Base-by-base conservation (phyloP, 352 stramenopile genomes). In the Phytophthora pinifolia region DNA sequence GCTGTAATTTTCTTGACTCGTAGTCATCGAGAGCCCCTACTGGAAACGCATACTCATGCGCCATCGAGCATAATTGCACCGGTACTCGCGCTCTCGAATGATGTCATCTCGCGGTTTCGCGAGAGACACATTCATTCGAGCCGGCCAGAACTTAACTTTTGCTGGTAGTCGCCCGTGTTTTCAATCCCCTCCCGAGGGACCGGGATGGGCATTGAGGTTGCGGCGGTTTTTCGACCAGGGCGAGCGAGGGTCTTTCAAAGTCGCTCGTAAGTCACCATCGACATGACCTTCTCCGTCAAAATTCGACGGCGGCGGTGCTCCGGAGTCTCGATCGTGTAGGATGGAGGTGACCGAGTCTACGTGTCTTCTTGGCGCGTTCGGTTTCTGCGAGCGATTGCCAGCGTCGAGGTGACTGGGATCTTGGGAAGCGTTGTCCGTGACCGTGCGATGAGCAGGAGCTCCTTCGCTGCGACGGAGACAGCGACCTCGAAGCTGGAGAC, bases 121-220 rank as follows among this genome's bases (percentile, higher is more conserved):
- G 13, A 67, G 31, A 2, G 46, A 51, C 41, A 67, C 29, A 25
- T 60, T 50, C 10, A 46, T 45, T 29, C 64, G 59, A 4, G 54
- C 54, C 10, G 64, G 36, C 59, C 59, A 67, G 22, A 67, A 67
- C 30, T 67, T 35, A n/a, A 67, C n/a, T 64, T 63, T 20, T 62
- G 53, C 22, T 60, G 54, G 20, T 67, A 67, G 18, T 67, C 59
- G 10, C 33, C 46, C 6, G 31, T 6, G 5, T 39, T 59, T 22
- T 67, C 54, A 9, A 38, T 46, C 2, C 12, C 1, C 7, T 46
- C 34, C 9, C 64, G 30, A 30, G 59, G 59, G 4, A 67, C 47
- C n/a, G 59, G 54, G 33, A 67, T 63, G 9, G 46, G 46, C 34
- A 39, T 64, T 9, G 7, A 31, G 14, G n/a, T 1, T 25, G 22